Percentiles rank a stretch among this genome's conserved stretches.
Evolutionary conservation across 441 rosid species (phyloP).

Genomic region (Brassica hybrid): DNA sequence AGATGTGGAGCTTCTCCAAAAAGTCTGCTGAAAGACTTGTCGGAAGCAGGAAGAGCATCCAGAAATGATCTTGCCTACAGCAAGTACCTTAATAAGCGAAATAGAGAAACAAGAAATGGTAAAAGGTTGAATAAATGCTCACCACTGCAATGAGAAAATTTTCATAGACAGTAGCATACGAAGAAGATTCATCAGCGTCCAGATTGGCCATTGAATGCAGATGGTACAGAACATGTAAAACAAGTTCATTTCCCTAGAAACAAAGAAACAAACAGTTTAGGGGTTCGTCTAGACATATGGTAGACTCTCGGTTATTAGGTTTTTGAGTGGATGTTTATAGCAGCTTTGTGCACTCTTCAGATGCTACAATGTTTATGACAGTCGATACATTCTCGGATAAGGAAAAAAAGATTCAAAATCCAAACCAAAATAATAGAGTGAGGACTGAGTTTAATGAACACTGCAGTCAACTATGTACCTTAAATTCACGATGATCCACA

Average conservation of each 20-base stretch:
- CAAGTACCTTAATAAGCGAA: conserved; percentile 42
- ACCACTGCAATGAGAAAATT: conserved; percentile 91
- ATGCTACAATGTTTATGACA: conserved; percentile 16
- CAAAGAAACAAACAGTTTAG: conserved; percentile 39
- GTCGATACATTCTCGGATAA: conserved; percentile 17
- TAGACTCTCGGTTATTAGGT: conserved; percentile 25
- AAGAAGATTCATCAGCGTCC: conserved; percentile 56
- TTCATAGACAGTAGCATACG: conserved; percentile 73
- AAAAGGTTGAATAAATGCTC: conserved; percentile 45
- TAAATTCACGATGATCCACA: conserved; percentile 73
- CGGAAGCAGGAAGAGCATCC: conserved; percentile 91
- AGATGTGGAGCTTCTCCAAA: conserved; percentile 94
- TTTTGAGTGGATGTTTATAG: neutral
- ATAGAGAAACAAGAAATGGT: conserved; percentile 33
- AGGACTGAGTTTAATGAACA: conserved; percentile 15
- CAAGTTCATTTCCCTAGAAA: conserved; percentile 95
- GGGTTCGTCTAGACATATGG: conserved; percentile 19
- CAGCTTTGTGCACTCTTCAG: conserved; percentile 7
- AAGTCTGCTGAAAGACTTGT: conserved; percentile 96
- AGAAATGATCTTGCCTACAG: conserved; percentile 90
- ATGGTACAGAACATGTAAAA: conserved; percentile 85
- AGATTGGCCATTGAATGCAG: conserved; percentile 67
- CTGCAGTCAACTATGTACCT: conserved; percentile 57
- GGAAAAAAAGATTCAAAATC: conserved; percentile 27
- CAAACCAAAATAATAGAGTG: conserved; percentile 8